These are phyloP conservation scores for Colletotrichum aenigma DNA, from an alignment of 2,329 filamentous ascomycete genomes.

Conservation along the genomic window DNA sequence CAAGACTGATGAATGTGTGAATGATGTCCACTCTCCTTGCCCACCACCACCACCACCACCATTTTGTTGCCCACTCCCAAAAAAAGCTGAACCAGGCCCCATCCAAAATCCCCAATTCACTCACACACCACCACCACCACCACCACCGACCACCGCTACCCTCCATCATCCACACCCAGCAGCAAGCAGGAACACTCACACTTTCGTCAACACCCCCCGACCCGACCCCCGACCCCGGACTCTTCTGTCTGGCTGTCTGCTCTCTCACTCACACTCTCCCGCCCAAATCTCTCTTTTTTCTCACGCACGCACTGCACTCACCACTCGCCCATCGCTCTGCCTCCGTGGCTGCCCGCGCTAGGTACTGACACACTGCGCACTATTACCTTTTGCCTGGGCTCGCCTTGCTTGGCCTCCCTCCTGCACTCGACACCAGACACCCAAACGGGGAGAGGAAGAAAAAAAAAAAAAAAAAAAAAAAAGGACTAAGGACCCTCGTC, in stretches of 20 bases:
- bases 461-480: constrained; percentile 4
- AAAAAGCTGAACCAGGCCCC: not conserved
- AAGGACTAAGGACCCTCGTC: constrained; percentile 15
- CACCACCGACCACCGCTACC: not conserved
- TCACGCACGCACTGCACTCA: not conserved
- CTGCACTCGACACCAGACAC: not conserved
- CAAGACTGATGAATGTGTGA: not conserved
- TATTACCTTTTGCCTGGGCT: constrained; percentile 7
- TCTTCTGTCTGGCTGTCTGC: not conserved
- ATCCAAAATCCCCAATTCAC: not conserved
- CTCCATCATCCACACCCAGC: not conserved
- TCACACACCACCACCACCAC: not conserved
- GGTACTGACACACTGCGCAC: not conserved
- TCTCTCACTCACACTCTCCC: not conserved
- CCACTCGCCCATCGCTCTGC: not conserved
- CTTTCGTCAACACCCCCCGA: not conserved
- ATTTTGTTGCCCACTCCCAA: not conserved
- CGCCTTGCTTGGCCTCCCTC: not conserved
- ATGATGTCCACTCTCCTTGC: not conserved
- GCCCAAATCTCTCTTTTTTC: not conserved
- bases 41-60: not conserved
- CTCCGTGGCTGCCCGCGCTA: not conserved
- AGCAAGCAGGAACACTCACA: constrained; percentile 6
- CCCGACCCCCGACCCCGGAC: constrained; percentile 1
- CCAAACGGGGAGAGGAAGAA: not conserved